Conservation (phyloP, 108 stramenopile genomes). For the Cafeteria roenbergensis region DNA sequence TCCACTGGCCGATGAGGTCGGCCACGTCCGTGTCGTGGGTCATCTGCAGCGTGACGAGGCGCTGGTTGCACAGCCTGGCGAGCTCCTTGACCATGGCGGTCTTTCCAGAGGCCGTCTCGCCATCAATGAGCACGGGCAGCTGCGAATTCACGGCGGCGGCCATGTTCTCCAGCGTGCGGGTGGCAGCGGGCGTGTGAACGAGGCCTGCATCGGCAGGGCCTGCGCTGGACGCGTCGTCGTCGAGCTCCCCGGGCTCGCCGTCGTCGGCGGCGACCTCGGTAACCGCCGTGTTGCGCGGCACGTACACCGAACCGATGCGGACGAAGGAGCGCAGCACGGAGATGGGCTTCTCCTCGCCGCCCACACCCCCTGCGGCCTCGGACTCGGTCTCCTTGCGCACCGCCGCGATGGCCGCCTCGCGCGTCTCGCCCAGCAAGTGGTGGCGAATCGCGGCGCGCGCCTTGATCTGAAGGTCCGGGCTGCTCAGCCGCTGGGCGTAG, state of each 20-base stretch:
- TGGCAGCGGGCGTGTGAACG: too few species aligned
- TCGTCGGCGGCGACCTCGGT: conserved; percentile 17
- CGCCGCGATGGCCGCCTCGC: too few species aligned
- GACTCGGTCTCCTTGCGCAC: too few species aligned
- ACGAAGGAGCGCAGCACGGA: too few species aligned
- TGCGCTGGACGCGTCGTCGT: not conserved
- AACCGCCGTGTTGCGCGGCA: too few species aligned
- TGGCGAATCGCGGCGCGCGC: too few species aligned
- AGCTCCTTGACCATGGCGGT: conserved; percentile 19
- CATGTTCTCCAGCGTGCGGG: conserved; percentile 17
- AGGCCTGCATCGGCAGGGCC: conserved; percentile 11
- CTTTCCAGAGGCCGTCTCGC: conserved; percentile 16
- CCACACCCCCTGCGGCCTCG: too few species aligned
- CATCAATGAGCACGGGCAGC: conserved; percentile 15
- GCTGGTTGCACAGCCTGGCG: conserved; percentile 9
- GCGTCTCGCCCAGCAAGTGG: too few species aligned
- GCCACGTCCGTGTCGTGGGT: conserved; percentile 17
- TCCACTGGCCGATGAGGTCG: conserved; percentile 22
- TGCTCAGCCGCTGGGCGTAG: too few species aligned
- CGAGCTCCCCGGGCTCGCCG: conserved; percentile 1
- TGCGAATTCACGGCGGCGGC: conserved; percentile 14
- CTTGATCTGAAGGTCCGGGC: too few species aligned
- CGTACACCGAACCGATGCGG: too few species aligned
- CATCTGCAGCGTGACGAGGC: conserved; percentile 11
- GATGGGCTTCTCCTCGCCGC: too few species aligned